Base-by-base conservation (phyloP, 108 stramenopile genomes). In the Skeletonema grethae region DNA sequence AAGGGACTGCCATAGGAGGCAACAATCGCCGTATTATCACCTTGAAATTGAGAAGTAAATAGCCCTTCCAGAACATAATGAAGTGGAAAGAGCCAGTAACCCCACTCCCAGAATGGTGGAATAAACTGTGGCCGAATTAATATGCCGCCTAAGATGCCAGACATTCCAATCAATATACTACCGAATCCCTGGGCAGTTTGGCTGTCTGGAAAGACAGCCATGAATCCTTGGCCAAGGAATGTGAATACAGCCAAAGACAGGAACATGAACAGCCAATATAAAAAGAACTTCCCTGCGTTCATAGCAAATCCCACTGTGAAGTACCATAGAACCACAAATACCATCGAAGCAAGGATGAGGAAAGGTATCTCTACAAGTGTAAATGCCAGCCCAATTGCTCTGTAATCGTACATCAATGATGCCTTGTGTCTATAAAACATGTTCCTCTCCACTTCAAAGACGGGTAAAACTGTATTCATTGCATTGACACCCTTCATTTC, bases 371-470 rank as follows among this genome's bases (percentile, higher is more conserved):
- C 89, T 45, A 82, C 76, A 36, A 90, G 62, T 10, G 86, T 85
- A 67, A 76, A 88, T 9, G 87, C 84, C 11, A 70, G 20, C 10
- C 59, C 57, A 46, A 90, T 53, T 5, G 87, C 73, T 15, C 34
- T 53, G 29, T 74, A 43, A 60, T 83, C 72, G 67, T 90, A 90
- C 89, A 88, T 90, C 59, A 82, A 35, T 7, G 89, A 84, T 39
- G 84, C 84, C 65, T 90, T 88, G 79, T 90, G 89, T 9, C 87
- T 68, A 61, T 90, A 90, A 59, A 80, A 90, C 89, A 90, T 90
- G 76, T 90, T 90, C 28, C 89, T 64, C 68, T 90, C 89, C 61
- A 80, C 73, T 75, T 90, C 89, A 63, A 86, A 90, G 20, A 90
- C 77, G 15, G 82, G 64, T 20, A 90, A 69, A 7, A 86, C 83